Evolutionary conservation across 495 filamentous ascomycete genomes (phyloP), one percentile per base, ranked within the genome.

Genomic region (Evernia prunastri): DNA sequence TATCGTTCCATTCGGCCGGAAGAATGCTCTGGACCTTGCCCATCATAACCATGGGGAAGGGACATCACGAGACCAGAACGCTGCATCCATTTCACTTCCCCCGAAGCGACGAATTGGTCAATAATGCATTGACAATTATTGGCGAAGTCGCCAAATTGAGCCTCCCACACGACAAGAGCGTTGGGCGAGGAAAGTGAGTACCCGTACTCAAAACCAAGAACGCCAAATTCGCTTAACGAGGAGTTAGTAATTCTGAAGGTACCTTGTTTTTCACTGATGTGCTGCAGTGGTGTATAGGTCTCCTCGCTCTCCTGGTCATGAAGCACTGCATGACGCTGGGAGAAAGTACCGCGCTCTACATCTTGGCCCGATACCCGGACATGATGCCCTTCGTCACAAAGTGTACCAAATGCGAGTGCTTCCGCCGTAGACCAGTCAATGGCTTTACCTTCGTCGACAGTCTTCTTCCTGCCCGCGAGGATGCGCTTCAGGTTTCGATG

Each of bases 81-180:
- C 80, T 98, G 94, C 75, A 96, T 85, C 94, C 94, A 98, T 81
- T 98, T 98, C 61, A 88, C 86, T 77, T 98, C 94, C 70, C 95
- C 94, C 49, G 95, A 95, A 47, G 95, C 94, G 69, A 98, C 86
- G 78, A 98, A 98, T 79, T 98, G 94, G 76, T 98, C 94, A 72
- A 97, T 92, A 78, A 98, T 95, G 75, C 92, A 96, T 76, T 98
- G 94, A 53, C 92, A 91, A 76, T 96, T 97, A 84, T 98, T 98
- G 80, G 92, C 94, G 68, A 98, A 98, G 77, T 98, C 94, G 80
- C 94, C 94, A 75, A 98, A 98, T 78, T 98, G 94, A 39, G 94
- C 94, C 77, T 98, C 94, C 94, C 94, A 98, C 84, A 98, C 92
- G 65, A 97, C 91, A 36, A 98, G 84, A 47, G 93, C 94, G 74